Evolutionary conservation across 441 rosid species (phyloP).

Genomic region (Erysimum cheiri): DNA sequence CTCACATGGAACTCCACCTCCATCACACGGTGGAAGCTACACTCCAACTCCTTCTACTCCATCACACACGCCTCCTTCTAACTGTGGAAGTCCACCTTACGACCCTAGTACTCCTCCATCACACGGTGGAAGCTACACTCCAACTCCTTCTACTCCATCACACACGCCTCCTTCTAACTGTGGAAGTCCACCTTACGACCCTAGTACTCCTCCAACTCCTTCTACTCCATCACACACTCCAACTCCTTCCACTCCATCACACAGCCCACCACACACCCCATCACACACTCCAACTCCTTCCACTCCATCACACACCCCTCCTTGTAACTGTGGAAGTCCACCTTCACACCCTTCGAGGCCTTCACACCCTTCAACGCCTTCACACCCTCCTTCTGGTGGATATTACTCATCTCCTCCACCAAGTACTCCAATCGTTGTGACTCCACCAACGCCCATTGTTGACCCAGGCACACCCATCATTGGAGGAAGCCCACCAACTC

Average conservation of each 20-base stretch:
- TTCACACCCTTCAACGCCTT: conserved; percentile 47
- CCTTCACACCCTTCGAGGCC: conserved; percentile 23
- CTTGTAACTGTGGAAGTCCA: conserved; percentile 45
- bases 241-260: conserved; percentile 35
- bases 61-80: conserved; percentile 44
- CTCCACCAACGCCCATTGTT: conserved; percentile 47
- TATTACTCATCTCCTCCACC: conserved; percentile 55
- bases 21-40: conserved; percentile 48
- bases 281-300: conserved; percentile 34
- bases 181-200: conserved; percentile 48
- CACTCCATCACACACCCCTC: conserved; percentile 45
- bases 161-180: conserved; percentile 48
- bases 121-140: conserved; percentile 44
- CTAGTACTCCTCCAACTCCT: conserved; percentile 27
- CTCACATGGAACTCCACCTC: conserved; percentile 48
- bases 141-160: conserved; percentile 44
- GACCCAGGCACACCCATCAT: conserved; percentile 49
- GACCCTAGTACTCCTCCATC: conserved; percentile 39
- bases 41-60: conserved; percentile 54
- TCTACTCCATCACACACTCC: conserved; percentile 36
- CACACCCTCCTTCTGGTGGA: conserved; percentile 52
- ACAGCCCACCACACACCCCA: conserved; percentile 18
- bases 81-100: conserved; percentile 51
- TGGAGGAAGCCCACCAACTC: conserved; percentile 52
- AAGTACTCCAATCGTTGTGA: conserved; percentile 35